phyloP scores from a whole-genome alignment of 2,329 filamentous ascomycete genomes.

The Cladophialophora psammophila region DNA sequence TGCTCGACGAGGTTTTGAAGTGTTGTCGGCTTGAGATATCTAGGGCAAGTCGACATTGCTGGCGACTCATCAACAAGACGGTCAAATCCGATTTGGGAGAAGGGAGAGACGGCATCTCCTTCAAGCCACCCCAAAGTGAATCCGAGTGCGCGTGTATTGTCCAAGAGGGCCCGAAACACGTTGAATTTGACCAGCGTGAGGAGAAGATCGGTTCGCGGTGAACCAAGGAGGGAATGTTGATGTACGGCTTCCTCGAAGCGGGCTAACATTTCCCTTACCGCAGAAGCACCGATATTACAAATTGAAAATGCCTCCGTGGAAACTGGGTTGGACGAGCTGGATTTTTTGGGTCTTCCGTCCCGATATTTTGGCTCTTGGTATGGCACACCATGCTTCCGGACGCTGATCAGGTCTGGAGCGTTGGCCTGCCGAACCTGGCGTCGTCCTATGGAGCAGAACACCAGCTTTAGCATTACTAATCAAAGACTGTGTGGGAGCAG shows the following conservation, averaged over 20 bases:
- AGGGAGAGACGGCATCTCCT: slow-evolving; percentile 1
- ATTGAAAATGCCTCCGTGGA: background rate
- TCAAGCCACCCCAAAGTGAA: slow-evolving; percentile 9
- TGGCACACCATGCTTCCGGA: no score
- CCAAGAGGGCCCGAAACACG: slow-evolving; percentile 10
- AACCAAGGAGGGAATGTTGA: background rate
- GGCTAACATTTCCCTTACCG: background rate
- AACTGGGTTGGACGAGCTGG: no score
- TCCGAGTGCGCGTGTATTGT: background rate
- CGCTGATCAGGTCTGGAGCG: no score
- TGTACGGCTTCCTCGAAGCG: background rate
- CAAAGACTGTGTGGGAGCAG: no score
- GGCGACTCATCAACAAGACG: background rate
- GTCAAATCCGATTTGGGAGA: background rate
- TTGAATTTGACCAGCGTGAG: slow-evolving; percentile 16
- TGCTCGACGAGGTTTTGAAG: slow-evolving; percentile 40
- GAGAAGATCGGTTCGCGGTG: slow-evolving; percentile 10
- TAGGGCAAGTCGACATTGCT: slow-evolving; percentile 16
- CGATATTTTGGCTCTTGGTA: no score
- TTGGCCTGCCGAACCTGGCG: background rate
- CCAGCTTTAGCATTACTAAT: no score
- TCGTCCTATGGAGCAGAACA: background rate
- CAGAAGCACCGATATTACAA: background rate
- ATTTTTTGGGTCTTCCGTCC: no score
- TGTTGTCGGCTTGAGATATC: slow-evolving; percentile 37